A percentile compares a stretch with the other conserved stretches of the same genome.
Conservation (phyloP, 2,329 filamentous ascomycete species). For the Sphaerulina vaccinii region DNA sequence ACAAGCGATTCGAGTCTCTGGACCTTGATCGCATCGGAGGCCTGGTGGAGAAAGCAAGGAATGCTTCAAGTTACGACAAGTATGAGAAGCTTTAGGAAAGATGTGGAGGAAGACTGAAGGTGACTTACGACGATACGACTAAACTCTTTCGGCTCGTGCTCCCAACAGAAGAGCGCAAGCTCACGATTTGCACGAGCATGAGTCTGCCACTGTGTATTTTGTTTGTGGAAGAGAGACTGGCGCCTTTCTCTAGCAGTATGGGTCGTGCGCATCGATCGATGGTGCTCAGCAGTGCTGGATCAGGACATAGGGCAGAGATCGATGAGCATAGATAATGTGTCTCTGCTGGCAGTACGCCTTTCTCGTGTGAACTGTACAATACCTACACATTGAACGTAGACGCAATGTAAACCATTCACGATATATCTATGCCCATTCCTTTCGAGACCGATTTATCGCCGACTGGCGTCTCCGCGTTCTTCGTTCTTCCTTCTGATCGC, state of each 20-base stretch:
- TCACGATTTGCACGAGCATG: constrained; percentile 22
- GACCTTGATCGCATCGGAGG: constrained; percentile 94
- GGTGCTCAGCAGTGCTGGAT: background rate
- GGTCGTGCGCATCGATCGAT: background rate
- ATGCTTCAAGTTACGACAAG: constrained; percentile 22
- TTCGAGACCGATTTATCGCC: too few species aligned
- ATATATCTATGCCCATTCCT: too few species aligned
- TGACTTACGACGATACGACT: constrained; percentile 29
- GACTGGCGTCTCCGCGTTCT: too few species aligned
- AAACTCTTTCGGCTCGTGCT: constrained; percentile 19
- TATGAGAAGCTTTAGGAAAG: constrained; percentile 16
- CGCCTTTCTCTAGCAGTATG: background rate
- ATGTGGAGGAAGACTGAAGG: constrained; percentile 17
- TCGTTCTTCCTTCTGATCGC: background rate
- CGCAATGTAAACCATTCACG: too few species aligned
- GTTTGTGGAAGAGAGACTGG: too few species aligned
- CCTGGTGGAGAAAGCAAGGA: constrained; percentile 75
- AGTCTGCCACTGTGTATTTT: constrained; percentile 22
- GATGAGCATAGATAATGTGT: constrained; percentile 21
- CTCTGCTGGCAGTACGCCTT: constrained; percentile 16
- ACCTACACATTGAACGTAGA: background rate
- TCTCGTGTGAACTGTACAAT: background rate
- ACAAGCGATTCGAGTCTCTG: constrained; percentile 79
- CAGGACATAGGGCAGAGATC: background rate
- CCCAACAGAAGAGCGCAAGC: constrained; percentile 14